Evolutionary conservation across 2,329 filamentous ascomycete species (phyloP), one percentile per base, ranked within the genome.

Genomic region (Basipetospora chlamydospora): DNA sequence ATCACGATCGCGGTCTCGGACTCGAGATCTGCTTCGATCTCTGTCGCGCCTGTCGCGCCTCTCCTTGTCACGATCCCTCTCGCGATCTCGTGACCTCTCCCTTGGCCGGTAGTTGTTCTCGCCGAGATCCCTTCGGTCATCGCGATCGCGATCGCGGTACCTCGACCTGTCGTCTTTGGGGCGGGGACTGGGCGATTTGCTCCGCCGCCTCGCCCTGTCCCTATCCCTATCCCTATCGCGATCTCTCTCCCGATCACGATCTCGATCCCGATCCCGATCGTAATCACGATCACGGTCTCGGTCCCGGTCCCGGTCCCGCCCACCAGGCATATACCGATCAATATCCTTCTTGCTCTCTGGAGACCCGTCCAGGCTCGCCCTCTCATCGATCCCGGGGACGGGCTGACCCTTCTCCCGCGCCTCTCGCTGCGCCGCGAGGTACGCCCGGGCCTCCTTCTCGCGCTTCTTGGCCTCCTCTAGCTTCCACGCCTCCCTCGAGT

Each of bases 401-500:
- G 70, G 69, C 28, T 73, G 50, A 7, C 71, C 71, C 48, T 76
- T 76, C 33, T 64, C 64, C 21, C 68, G 62, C 22, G 73, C 72
- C 44, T 76, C 71, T 42, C 70, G 67, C 45, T 75, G 70, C 3
- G 70, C 71, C 6, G 71, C 71, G 26, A 77, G 57, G 45, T 77
- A 78, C 4, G 70, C 71, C 49, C 75, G 77, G 26, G 74, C 74
- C 51, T 77, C 73, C 43, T 66, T 66, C 49, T 77, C 72, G 35
- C 73, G 66, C 49, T 73, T 71, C 49, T 64, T 70, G 37, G 74
- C 71, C 46, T 76, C 71, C 40, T 68, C 67, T 43, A 69, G 65
- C 49, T 77, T 77, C 63, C 70, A 70, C 12, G 63, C 63, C 45
- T 73, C 69, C 18, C 63, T 56, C 28, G 62, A 63, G n/a, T 64